Conservation (phyloP, 2,329 filamentous ascomycete species). For the Aspergillus sp. region DNA sequence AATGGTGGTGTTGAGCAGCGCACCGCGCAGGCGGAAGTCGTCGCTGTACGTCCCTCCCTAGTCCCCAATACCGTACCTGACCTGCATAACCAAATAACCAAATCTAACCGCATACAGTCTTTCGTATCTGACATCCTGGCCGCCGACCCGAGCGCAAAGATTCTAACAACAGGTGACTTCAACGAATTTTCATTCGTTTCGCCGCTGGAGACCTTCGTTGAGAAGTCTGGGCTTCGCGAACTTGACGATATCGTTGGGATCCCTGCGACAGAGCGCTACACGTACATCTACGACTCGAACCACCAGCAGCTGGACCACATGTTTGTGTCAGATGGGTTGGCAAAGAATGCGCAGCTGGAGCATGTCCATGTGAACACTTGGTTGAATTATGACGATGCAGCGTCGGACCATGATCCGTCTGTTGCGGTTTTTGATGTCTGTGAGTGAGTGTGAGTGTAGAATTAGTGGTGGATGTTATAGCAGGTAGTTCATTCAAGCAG, state of each 20-base stretch:
- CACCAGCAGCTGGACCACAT: constrained; percentile 70
- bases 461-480: too few relatives aligned
- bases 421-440: constrained; percentile 65
- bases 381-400: constrained; percentile 56
- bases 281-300: constrained; percentile 69
- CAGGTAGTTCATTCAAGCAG: too few relatives aligned
- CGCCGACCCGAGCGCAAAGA: constrained; percentile 54
- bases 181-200: constrained; percentile 69
- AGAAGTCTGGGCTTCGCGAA: constrained; percentile 58
- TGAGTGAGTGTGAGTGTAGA: neutral
- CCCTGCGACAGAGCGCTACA: constrained; percentile 62
- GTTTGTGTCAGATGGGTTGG: constrained; percentile 60
- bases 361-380: constrained; percentile 73
- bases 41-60: constrained; percentile 48
- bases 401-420: constrained; percentile 69
- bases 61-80: neutral
- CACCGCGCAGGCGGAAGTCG: constrained; percentile 56
- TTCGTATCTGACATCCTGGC: constrained; percentile 61
- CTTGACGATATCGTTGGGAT: constrained; percentile 61
- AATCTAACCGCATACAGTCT: constrained; percentile 27
- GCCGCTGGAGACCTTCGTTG: constrained; percentile 57
- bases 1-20: constrained; percentile 64
- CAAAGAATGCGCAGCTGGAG: constrained; percentile 47
- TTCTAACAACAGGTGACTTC: constrained; percentile 68
- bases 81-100: neutral